Evolutionary conservation across 108 stramenopile genomes (phyloP), one percentile per base, ranked within the genome.

Genomic region (Cyclotella atomus): DNA sequence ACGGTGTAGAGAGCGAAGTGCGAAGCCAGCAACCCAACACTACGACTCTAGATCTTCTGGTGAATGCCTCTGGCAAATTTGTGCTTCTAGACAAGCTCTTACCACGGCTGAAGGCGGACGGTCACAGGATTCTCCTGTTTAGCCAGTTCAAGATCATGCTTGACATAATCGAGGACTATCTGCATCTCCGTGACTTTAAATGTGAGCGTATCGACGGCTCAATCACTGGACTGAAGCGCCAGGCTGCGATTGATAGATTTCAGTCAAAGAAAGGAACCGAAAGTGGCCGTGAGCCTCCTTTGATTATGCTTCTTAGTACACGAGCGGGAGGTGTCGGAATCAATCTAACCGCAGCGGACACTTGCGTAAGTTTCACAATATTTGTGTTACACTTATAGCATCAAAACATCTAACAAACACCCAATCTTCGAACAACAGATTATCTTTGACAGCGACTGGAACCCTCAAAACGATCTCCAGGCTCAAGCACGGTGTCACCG

Each of bases 141-240:
- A 89, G 86, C 24, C 99, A 99, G 72, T 98, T 99, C 87, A 96
- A 96, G 54, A 92, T 97, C 17, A 97, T 99, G 94, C 88, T 99
- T 68, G 97, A 99, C 73, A 89, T 99, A 30, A 79, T 99, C 21
- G 98, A 97, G 68, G 98, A 99, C 46, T 99, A 96, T 72, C 84
- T 98, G 6, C 32, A 76, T 21, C 60, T 67, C 15, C 81, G 96
- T 0, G 54, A 74, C 12, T 88, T 84, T 77, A 83, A 86, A 54
- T 94, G 81, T 81, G 95, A 95, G 38, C 87, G 99, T 1, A 91
- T 99, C 59, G 99, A 99, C 75, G 99, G 99, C 21, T 89, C 89
- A 63, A 96, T 98, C 59, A 94, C 95, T 30, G 98, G 97, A 6
- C 63, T 83, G 12, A 88, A 94, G 71, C 90, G 96, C 15, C 97